Percentiles rank a stretch among this genome's conserved stretches.
Evolutionary conservation across 768 basidiomycete species (phyloP).

Genomic region (Amanita phalloides): DNA sequence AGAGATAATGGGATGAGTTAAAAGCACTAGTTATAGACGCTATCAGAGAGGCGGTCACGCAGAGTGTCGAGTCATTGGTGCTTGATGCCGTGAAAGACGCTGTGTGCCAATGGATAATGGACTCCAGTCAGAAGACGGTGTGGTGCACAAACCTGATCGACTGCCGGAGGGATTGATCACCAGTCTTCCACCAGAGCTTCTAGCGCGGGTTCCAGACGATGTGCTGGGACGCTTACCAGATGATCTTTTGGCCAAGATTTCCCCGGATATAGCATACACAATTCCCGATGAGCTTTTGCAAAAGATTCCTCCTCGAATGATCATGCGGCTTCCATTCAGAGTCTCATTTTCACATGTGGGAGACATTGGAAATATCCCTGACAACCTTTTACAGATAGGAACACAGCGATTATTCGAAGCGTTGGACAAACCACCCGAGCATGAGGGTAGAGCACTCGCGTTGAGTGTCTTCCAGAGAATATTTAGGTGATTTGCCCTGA

Average conservation of each 20-base stretch:
- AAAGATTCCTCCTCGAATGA: background rate
- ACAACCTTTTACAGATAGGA: background rate
- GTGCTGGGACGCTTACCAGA: background rate
- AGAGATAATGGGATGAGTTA: background rate
- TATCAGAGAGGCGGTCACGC: background rate
- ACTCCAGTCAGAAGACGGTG: background rate
- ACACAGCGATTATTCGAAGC: background rate
- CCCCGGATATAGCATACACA: background rate
- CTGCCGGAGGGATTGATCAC: background rate
- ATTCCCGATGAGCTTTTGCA: background rate
- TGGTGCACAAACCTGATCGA: background rate
- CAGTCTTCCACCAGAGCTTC: background rate
- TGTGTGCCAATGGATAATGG: background rate
- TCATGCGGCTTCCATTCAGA: background rate
- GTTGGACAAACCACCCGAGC: background rate
- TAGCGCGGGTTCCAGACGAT: background rate
- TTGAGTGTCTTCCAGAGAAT: background rate
- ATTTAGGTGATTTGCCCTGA: background rate
- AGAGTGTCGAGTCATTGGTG: background rate
- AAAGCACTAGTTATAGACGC: background rate
- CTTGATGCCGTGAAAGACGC: background rate
- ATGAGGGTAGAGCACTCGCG: background rate
- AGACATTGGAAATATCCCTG: background rate
- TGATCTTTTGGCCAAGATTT: background rate
- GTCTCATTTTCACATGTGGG: background rate